Percentiles rank a stretch among this genome's conserved stretches.
Conservation (phyloP, 306 rosid species). For the Albizia julibrissin region DNA sequence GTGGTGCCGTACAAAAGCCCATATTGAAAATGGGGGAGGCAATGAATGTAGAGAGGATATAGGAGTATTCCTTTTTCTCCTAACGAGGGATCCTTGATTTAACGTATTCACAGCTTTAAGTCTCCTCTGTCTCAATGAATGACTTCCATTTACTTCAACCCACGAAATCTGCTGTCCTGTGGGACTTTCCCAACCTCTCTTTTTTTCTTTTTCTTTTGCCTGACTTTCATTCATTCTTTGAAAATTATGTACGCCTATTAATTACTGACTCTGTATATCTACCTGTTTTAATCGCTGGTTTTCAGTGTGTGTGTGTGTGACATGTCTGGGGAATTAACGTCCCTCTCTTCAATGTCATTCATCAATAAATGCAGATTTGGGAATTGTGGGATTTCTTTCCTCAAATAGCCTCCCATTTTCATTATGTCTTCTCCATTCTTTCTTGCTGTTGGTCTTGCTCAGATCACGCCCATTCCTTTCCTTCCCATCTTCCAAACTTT, state of each 20-base stretch:
- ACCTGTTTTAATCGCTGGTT: constrained; percentile 11
- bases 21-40: not conserved
- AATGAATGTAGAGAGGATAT: not conserved
- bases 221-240: constrained; percentile 34
- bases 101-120: constrained; percentile 39
- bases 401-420: constrained; percentile 34
- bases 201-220: not conserved
- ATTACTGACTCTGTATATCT: not conserved
- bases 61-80: constrained; percentile 28
- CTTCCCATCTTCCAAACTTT: constrained; percentile 35
- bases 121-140: not conserved
- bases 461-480: constrained; percentile 23
- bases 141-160: not conserved
- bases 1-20: not conserved
- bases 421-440: constrained; percentile 8
- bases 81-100: constrained; percentile 37
- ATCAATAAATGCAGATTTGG: constrained; percentile 43
- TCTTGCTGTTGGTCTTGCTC: constrained; percentile 5
- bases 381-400: constrained; percentile 45
- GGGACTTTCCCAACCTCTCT: constrained; percentile 29
- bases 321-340: constrained; percentile 52
- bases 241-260: constrained; percentile 22
- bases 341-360: constrained; percentile 28
- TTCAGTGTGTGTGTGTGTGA: constrained; percentile 30
- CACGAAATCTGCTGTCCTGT: constrained; percentile 19